A percentile compares a stretch with the other conserved stretches of the same genome.
These are phyloP conservation scores for Cladobotryum mycophilum DNA, from an alignment of 2,329 filamentous ascomycete species.

Conservation along the genomic window DNA sequence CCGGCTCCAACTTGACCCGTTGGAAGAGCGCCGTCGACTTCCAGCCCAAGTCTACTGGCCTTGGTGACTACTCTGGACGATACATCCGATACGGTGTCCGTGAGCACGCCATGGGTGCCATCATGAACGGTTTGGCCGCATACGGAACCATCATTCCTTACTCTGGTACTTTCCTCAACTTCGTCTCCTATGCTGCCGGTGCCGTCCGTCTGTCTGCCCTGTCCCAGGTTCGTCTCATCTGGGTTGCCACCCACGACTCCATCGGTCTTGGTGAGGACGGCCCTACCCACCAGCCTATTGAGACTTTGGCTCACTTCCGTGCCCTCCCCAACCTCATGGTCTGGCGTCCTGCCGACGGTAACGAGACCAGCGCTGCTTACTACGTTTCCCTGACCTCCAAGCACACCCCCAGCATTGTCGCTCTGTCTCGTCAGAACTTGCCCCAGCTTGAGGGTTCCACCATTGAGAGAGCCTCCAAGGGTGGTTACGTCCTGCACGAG, in stretches of 20 bases:
- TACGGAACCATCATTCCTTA: conserved; percentile 95
- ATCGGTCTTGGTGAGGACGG: conserved; percentile 99
- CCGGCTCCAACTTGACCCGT: conserved; percentile 95
- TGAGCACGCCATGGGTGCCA: conserved; percentile 86
- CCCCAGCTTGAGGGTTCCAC: conserved; percentile 94
- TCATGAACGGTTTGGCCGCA: conserved; percentile 90
- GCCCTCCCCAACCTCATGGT: conserved; percentile 99
- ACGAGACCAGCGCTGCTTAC: conserved; percentile 97
- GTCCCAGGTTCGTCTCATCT: conserved; percentile 85
- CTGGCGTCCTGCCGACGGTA: conserved; percentile 96
- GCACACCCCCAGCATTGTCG: conserved; percentile 86
- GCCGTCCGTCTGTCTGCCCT: conserved; percentile 90
- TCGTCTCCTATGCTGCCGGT: conserved; percentile 95
- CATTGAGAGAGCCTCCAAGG: conserved; percentile 85
- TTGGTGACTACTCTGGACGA: conserved; percentile 85
- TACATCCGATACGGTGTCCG: conserved; percentile 91
- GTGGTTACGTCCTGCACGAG: conserved; percentile 87
- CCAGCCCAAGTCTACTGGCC: conserved; percentile 78
- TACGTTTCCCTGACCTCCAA: conserved; percentile 88
- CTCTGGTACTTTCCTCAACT: conserved; percentile 97
- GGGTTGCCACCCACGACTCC: conserved; percentile 97
- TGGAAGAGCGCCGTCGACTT: conserved; percentile 98
- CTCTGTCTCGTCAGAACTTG: conserved; percentile 95
- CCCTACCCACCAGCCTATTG: conserved; percentile 97
- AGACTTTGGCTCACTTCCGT: conserved; percentile 97